phyloP scores from a whole-genome alignment of 2,329 filamentous ascomycete species.

The Claviceps spartinae region DNA sequence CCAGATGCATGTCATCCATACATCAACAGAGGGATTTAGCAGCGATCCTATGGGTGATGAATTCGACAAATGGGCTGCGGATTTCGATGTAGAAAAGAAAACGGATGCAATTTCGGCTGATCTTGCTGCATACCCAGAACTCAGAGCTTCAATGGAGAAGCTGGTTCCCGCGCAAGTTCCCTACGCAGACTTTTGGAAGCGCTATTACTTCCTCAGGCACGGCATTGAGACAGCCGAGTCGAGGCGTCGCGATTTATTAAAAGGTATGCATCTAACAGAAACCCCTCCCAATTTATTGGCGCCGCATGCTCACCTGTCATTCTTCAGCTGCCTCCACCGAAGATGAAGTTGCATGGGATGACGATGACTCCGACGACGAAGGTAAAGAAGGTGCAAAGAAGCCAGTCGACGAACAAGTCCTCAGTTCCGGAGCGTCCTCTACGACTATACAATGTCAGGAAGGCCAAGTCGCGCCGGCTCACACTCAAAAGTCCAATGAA shows the following conservation, averaged over 20 bases:
- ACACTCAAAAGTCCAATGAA: slow-evolving; percentile 66
- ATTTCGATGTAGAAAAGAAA: slow-evolving; percentile 71
- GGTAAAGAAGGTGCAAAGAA: slow-evolving; percentile 15
- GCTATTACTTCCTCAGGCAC: slow-evolving; percentile 90
- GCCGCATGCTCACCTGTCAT: slow-evolving; percentile 6
- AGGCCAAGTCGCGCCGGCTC: slow-evolving; percentile 43
- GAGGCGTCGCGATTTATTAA: slow-evolving; percentile 74
- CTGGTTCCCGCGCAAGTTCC: slow-evolving; percentile 87
- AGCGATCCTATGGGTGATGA: slow-evolving; percentile 66
- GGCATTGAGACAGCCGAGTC: slow-evolving; percentile 89
- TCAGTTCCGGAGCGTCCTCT: slow-evolving; percentile 40
- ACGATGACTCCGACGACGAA: slow-evolving; percentile 48
- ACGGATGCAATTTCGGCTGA: slow-evolving; percentile 73
- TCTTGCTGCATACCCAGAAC: slow-evolving; percentile 72
- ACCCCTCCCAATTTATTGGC: neutral
- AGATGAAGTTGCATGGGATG: slow-evolving; percentile 59
- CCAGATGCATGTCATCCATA: slow-evolving; percentile 90
- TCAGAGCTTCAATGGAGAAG: slow-evolving; percentile 84
- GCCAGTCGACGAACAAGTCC: slow-evolving; percentile 19
- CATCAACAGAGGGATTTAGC: slow-evolving; percentile 65
- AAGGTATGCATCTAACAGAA: slow-evolving; percentile 43
- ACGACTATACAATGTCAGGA: slow-evolving; percentile 45
- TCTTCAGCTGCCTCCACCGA: slow-evolving; percentile 51
- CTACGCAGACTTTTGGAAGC: slow-evolving; percentile 80
- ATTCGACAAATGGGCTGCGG: slow-evolving; percentile 58